A percentile compares a stretch with the other conserved stretches of the same genome.
Conservation (phyloP, 805 yeast species). For the Metschnikowia kunwiensis region DNA sequence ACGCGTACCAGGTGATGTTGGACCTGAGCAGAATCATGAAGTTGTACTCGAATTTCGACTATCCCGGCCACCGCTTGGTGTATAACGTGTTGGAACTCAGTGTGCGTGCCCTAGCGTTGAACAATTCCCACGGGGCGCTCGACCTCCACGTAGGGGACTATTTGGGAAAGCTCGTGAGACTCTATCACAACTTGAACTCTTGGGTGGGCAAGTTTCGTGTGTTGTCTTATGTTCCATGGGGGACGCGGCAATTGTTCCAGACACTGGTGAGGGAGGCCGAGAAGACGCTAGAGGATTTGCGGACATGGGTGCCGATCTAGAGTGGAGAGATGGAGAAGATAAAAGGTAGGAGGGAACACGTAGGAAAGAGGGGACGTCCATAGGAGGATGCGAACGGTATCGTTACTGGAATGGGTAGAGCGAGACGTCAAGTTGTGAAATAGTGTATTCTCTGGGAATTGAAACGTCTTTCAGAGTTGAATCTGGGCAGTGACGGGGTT, state of each 20-base stretch:
- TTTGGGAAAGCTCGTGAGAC: slow-evolving; percentile 1
- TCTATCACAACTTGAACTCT: background rate
- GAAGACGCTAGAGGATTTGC: background rate
- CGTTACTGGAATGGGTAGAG: no score
- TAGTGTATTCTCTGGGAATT: no score
- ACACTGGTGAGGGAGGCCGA: slow-evolving; percentile 2
- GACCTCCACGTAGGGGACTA: slow-evolving; percentile 1
- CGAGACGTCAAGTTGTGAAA: no score
- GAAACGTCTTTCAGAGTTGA: no score
- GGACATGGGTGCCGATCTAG: slow-evolving; percentile 2
- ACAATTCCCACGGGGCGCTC: slow-evolving; percentile 2
- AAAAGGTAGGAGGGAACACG: background rate
- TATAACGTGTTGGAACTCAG: slow-evolving; percentile 1
- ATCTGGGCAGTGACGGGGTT: no score
- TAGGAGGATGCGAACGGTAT: no score
- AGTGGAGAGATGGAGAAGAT: background rate
- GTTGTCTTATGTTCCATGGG: background rate
- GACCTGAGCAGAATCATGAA: slow-evolving; percentile 2
- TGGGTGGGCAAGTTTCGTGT: slow-evolving; percentile 1
- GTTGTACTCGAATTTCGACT: background rate
- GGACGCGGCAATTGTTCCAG: slow-evolving; percentile 1
- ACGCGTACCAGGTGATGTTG: background rate
- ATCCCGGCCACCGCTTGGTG: background rate
- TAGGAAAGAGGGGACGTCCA: no score
- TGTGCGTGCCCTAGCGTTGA: slow-evolving; percentile 2